Evolutionary conservation across 495 filamentous ascomycete genomes (phyloP).

Genomic region (Oleoguttula mirabilis): DNA sequence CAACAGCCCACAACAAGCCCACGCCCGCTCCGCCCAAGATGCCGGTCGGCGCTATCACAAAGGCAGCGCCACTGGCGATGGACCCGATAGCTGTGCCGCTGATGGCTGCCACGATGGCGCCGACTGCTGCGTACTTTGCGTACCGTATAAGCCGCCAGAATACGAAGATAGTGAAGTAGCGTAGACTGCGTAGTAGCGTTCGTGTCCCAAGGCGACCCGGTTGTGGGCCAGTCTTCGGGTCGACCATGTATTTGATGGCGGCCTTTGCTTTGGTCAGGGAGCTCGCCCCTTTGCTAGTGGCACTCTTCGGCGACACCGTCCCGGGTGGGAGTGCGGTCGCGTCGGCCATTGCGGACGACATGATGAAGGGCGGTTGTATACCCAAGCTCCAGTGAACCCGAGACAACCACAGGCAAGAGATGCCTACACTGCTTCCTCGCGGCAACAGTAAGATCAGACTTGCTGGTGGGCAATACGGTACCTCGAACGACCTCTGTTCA

Average conservation of each 20-base stretch:
- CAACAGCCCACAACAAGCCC: constrained; percentile 22
- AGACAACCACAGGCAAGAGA: too few species aligned
- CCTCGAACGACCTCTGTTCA: too few species aligned
- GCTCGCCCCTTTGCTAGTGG: too few species aligned
- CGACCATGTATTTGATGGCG: constrained; percentile 5
- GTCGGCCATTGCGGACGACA: too few species aligned
- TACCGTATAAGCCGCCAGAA: constrained; percentile 33
- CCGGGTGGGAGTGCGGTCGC: too few species aligned
- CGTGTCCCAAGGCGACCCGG: constrained; percentile 27
- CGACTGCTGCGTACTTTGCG: constrained; percentile 31
- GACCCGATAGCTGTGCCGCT: constrained; percentile 24
- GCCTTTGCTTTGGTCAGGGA: constrained; percentile 5
- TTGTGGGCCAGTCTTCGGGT: constrained; percentile 8
- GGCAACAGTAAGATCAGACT: too few species aligned
- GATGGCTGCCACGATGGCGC: constrained; percentile 23
- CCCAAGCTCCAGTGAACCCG: too few species aligned
- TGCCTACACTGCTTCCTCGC: too few species aligned
- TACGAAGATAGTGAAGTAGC: constrained; percentile 27
- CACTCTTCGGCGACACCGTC: too few species aligned
- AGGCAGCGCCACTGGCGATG: constrained; percentile 25
- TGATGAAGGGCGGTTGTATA: too few species aligned
- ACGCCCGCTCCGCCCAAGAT: constrained; percentile 23
- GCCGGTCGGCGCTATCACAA: constrained; percentile 28
- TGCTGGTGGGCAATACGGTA: too few species aligned
- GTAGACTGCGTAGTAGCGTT: constrained; percentile 28